Percentiles rank a stretch among this genome's conserved stretches.
Evolutionary conservation across 345 rosid species (phyloP).

Genomic region (Gossypium arboreum): DNA sequence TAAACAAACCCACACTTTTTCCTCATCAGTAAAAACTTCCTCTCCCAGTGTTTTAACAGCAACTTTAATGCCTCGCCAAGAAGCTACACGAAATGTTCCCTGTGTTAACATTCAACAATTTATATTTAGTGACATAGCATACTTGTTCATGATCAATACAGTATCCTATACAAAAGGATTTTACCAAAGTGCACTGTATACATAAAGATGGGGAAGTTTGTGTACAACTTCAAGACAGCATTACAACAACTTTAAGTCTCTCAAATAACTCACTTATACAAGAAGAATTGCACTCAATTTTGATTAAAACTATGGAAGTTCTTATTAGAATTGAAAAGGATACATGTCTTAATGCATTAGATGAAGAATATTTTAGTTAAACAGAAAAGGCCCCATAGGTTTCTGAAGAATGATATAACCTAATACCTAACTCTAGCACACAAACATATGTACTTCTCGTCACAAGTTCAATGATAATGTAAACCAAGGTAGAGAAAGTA

Average conservation of each 20-base stretch:
- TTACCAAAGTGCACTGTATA: not conserved
- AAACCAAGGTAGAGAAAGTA: not conserved
- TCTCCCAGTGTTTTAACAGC: constrained; percentile 81
- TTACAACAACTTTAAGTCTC: not conserved
- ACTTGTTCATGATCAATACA: not conserved
- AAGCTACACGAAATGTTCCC: constrained; percentile 81
- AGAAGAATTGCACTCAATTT: not conserved
- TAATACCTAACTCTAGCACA: not conserved
- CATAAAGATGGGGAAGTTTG: not conserved
- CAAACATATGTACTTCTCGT: not conserved
- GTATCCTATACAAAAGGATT: not conserved
- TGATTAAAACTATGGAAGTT: not conserved
- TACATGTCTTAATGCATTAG: not conserved
- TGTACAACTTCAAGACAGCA: not conserved
- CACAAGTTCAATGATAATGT: not conserved
- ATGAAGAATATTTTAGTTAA: not conserved
- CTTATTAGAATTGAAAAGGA: not conserved
- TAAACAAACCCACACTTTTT: constrained; percentile 64
- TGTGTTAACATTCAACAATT: constrained; percentile 18
- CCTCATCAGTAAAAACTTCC: constrained; percentile 62
- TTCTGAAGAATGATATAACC: not conserved
- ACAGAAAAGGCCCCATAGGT: not conserved
- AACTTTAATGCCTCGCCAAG: constrained; percentile 80
- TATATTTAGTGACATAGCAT: not conserved
- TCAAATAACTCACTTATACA: not conserved